Evolutionary conservation across 164 flowering plant genomes (phyloP), one percentile per base, ranked within the genome.

Genomic region (Magnolia changhungtana): DNA sequence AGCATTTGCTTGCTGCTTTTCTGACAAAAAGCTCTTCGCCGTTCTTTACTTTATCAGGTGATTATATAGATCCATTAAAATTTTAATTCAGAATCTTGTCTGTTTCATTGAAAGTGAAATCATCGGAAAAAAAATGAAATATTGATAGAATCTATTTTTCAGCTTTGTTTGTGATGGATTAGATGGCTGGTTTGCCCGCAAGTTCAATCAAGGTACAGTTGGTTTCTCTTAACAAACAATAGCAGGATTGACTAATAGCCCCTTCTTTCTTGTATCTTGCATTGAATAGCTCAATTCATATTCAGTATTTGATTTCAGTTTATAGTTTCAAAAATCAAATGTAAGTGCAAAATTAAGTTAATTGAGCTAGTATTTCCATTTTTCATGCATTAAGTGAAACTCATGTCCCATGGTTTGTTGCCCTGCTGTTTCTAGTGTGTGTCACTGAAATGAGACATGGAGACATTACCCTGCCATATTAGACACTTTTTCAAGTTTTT

Each of bases 101-200:
- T 37, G 0, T 37, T 37, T 37, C 19, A 55, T 55, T 55, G 61
- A 55, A 11, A 13, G 13, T 55, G 61, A 55, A 50, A 50, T 31
- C 10, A 55, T 77, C 49, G 61, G 24, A 14, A 51, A 71, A 51
- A 55, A 3, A 55, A 55, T 11, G 13, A 55, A 16, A 16, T 45
- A 49, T 66, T 79, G 58, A 31, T 71, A 24, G 1, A 52, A 67
- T 77, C 27, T 74, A 45, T 29, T 82, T 55, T 84, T 72, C 90
- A 95, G 99, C 87, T 95, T 95, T 86, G 96, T 88, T 0, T 91
- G 93, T 76, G 99, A 95, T 87, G 99, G 90, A 31, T 72, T 95
- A 74, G 99, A 95, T 85, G 99, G 99, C 75, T 92, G 96, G 96
- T 88, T 90, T 85, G 99, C 99, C 65, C 99, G 97, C 78, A 95